Percentiles rank a stretch among this genome's conserved stretches.
phyloP scores from a whole-genome alignment of 306 rosid species.

The Ormosia semicastrata region DNA sequence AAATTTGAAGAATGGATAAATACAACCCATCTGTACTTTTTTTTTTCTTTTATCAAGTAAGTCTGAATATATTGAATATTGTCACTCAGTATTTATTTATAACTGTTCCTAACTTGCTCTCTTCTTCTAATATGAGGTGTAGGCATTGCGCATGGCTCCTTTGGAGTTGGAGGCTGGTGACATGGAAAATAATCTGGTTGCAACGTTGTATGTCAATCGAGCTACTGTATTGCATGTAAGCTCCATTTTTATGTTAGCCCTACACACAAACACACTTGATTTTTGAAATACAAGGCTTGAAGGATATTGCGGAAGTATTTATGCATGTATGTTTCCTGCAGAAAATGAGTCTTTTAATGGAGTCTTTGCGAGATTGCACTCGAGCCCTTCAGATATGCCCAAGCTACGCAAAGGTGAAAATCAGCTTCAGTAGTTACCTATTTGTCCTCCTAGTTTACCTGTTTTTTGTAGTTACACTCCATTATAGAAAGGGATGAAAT shows the following conservation, averaged over 20 bases:
- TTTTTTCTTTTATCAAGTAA: background rate
- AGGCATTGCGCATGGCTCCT: constrained; percentile 85
- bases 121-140: constrained; percentile 18
- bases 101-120: background rate
- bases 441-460: background rate
- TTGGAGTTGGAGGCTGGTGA: constrained; percentile 49
- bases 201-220: constrained; percentile 71
- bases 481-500: background rate
- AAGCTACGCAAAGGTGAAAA: constrained; percentile 71
- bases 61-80: background rate
- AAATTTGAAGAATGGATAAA: background rate
- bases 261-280: background rate
- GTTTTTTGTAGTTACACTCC: background rate
- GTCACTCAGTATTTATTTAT: background rate
- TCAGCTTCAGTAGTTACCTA: background rate
- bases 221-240: constrained; percentile 81
- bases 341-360: constrained; percentile 71
- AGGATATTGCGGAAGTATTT: constrained; percentile 10
- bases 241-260: background rate
- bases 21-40: background rate
- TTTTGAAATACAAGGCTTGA: constrained; percentile 5
- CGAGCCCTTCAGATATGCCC: constrained; percentile 75
- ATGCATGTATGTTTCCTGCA: constrained; percentile 25
- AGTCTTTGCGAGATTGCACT: constrained; percentile 70
- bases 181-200: constrained; percentile 55